Evolutionary conservation across 1,139 yeast species (phyloP).

Genomic region (Pichia sp.): DNA sequence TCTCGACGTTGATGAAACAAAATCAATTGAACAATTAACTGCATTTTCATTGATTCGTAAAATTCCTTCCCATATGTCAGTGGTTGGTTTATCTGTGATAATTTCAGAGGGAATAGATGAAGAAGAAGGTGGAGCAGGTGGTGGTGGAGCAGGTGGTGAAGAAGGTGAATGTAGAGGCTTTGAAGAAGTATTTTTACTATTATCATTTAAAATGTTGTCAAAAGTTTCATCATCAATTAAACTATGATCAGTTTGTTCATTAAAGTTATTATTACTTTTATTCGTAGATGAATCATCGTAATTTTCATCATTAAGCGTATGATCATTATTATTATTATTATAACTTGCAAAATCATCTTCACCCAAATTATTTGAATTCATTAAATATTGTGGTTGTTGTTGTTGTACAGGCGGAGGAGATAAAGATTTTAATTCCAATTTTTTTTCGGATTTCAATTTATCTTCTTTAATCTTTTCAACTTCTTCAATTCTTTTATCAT

Average conservation of each 20-base stretch:
- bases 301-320: not conserved
- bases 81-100: not conserved
- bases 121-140: not conserved
- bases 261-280: not conserved
- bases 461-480: slow-evolving; percentile 28
- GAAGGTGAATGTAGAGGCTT: not conserved
- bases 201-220: slow-evolving; percentile 6
- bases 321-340: not conserved
- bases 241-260: slow-evolving; percentile 13
- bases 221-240: slow-evolving; percentile 3
- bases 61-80: slow-evolving; percentile 21
- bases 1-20: slow-evolving; percentile 33
- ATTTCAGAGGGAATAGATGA: too few relatives aligned
- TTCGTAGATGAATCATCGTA: not conserved
- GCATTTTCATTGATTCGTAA: slow-evolving; percentile 17
- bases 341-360: not conserved
- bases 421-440: too few relatives aligned
- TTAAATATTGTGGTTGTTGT: slow-evolving; percentile 4
- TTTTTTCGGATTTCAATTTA: not conserved
- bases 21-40: slow-evolving; percentile 34
- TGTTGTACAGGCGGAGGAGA: too few relatives aligned
- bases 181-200: slow-evolving; percentile 1
- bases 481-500: slow-evolving; percentile 39
- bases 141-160: not conserved
- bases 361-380: not conserved